These are phyloP conservation scores for Eurotiales sp. DNA, from an alignment of 2,329 filamentous ascomycete genomes.

Conservation along the genomic window DNA sequence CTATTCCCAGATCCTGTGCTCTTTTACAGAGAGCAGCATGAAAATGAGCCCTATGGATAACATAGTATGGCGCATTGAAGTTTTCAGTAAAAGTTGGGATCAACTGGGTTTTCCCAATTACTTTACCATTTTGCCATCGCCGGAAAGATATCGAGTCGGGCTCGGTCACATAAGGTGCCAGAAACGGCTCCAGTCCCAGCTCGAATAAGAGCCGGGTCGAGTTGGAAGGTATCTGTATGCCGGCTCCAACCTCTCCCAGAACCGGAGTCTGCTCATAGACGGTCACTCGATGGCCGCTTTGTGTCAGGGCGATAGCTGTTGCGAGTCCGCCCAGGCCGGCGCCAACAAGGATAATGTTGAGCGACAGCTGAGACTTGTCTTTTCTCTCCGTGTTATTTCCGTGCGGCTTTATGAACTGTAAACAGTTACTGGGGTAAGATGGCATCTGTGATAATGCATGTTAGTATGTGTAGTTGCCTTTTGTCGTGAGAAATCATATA, in stretches of 20 bases:
- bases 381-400: neutral
- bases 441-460: neutral
- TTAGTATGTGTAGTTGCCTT: neutral
- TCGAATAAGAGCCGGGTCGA: constrained; percentile 22
- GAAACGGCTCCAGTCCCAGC: constrained; percentile 23
- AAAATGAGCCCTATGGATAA: constrained; percentile 49
- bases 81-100: constrained; percentile 13
- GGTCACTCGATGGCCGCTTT: constrained; percentile 19
- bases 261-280: constrained; percentile 37
- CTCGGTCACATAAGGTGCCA: constrained; percentile 23
- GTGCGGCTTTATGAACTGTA: neutral
- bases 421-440: neutral
- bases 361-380: neutral
- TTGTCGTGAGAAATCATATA: too few relatives aligned
- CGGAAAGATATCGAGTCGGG: constrained; percentile 24
- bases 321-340: constrained; percentile 19
- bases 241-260: constrained; percentile 33
- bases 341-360: constrained; percentile 29
- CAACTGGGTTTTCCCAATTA: constrained; percentile 17
- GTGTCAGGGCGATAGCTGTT: neutral
- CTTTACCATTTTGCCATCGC: constrained; percentile 26
- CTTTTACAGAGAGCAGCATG: constrained; percentile 22
- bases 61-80: constrained; percentile 40
- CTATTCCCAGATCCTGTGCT: constrained; percentile 11
- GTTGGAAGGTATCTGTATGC: constrained; percentile 31